Conservation (phyloP, 1,139 yeast species). For the Sugiyamaella japonica region DNA sequence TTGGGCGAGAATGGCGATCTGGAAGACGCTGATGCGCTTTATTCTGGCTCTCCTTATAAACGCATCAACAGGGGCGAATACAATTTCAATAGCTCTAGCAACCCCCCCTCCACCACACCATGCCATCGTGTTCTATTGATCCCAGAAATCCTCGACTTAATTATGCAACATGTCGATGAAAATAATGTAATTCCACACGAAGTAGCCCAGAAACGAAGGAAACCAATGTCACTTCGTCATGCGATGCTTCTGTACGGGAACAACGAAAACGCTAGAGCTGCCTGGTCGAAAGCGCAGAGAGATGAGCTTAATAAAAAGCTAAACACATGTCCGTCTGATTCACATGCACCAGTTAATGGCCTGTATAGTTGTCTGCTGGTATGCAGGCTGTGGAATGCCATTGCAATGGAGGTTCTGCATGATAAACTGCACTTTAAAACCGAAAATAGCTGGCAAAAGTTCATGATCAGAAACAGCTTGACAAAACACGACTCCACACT, state of each 20-base stretch:
- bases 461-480: conserved; percentile 30
- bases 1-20: neutral
- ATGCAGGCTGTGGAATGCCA: conserved; percentile 61
- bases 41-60: conserved; percentile 5
- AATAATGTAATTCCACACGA: conserved; percentile 57
- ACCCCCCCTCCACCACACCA: neutral
- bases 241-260: conserved; percentile 60
- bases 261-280: conserved; percentile 49
- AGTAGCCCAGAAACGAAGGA: conserved; percentile 56
- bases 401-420: conserved; percentile 56
- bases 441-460: conserved; percentile 50
- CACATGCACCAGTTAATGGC: conserved; percentile 32
- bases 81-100: neutral
- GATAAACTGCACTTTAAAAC: conserved; percentile 57
- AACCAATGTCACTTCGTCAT: conserved; percentile 66
- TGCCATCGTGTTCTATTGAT: conserved; percentile 59
- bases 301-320: conserved; percentile 21
- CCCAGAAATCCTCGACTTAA: conserved; percentile 72
- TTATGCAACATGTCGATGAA: conserved; percentile 59
- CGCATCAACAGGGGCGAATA: neutral
- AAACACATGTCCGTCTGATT: neutral
- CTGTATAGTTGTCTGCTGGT: conserved; percentile 66
- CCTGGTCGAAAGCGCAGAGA: conserved; percentile 47
- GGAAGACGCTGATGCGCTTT: neutral
- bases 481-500: conserved; percentile 3